Percentiles rank a stretch among this genome's conserved stretches.
Evolutionary conservation across 2,329 filamentous ascomycete species (phyloP).

Genomic region (Ophidiomyces ophidiicola): DNA sequence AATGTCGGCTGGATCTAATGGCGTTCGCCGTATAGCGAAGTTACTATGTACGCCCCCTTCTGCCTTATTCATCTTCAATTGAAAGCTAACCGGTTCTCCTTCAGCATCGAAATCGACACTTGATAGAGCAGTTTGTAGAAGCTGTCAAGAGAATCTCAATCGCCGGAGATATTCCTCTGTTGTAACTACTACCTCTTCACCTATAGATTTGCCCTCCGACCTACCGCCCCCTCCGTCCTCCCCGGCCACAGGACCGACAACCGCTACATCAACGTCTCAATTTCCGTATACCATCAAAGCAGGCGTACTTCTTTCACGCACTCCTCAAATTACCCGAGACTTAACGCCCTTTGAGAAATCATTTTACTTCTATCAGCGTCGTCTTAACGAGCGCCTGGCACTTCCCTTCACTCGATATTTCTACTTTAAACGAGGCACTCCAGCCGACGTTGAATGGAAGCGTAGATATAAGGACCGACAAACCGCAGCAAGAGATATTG

Average conservation of each 20-base stretch:
- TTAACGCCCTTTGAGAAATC: slow-evolving; percentile 81
- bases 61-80: neutral
- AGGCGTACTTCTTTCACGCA: slow-evolving; percentile 73
- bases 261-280: slow-evolving; percentile 23
- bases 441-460: slow-evolving; percentile 77
- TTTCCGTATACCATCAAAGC: slow-evolving; percentile 41
- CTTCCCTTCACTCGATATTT: slow-evolving; percentile 81
- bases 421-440: slow-evolving; percentile 87
- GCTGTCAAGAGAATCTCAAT: slow-evolving; percentile 32
- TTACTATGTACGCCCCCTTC: slow-evolving; percentile 26
- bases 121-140: slow-evolving; percentile 33
- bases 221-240: slow-evolving; percentile 31
- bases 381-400: slow-evolving; percentile 81
- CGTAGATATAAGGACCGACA: slow-evolving; percentile 67
- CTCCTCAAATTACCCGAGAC: slow-evolving; percentile 72
- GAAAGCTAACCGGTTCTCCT: slow-evolving; percentile 15
- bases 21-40: slow-evolving; percentile 30
- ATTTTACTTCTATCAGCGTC: slow-evolving; percentile 94
- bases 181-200: slow-evolving; percentile 28
- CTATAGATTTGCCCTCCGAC: slow-evolving; percentile 15
- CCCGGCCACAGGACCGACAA: slow-evolving; percentile 18
- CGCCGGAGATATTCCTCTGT: slow-evolving; percentile 33
- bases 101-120: slow-evolving; percentile 26
- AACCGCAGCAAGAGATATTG: slow-evolving; percentile 71
- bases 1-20: slow-evolving; percentile 33